These are phyloP conservation scores for Quercus agrifolia DNA, from an alignment of 306 rosid genomes.

Conservation along the genomic window DNA sequence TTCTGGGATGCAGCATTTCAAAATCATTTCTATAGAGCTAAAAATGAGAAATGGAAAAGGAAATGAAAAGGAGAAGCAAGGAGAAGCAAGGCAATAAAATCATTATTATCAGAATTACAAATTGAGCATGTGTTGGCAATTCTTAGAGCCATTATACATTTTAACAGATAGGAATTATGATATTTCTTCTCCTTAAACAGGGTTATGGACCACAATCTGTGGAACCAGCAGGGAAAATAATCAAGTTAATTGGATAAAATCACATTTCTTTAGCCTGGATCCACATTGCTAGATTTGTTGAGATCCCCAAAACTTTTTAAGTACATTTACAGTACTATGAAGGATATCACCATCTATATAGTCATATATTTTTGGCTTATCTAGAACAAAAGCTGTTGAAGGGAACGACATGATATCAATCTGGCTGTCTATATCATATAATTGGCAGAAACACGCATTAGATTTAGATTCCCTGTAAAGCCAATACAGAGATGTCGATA, in stretches of 20 bases:
- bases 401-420: neutral
- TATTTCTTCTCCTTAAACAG: neutral
- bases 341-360: neutral
- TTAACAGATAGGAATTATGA: neutral
- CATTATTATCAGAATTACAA: neutral
- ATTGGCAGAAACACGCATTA: conserved; percentile 4
- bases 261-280: neutral
- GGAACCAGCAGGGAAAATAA: neutral
- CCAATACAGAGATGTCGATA: neutral
- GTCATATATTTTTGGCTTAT: neutral
- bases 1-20: neutral
- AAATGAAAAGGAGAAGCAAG: neutral
- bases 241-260: neutral
- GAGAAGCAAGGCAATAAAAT: neutral
- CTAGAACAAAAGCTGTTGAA: neutral
- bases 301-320: neutral
- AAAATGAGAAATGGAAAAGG: neutral
- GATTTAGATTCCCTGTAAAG: neutral
- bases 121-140: neutral
- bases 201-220: neutral
- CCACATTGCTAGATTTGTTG: conserved; percentile 2
- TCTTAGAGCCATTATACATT: neutral
- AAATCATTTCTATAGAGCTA: neutral
- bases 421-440: conserved; percentile 1
- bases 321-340: neutral